Evolutionary conservation across 2,329 filamentous ascomycete species (phyloP).

Genomic region (Fusarium chuoi): DNA sequence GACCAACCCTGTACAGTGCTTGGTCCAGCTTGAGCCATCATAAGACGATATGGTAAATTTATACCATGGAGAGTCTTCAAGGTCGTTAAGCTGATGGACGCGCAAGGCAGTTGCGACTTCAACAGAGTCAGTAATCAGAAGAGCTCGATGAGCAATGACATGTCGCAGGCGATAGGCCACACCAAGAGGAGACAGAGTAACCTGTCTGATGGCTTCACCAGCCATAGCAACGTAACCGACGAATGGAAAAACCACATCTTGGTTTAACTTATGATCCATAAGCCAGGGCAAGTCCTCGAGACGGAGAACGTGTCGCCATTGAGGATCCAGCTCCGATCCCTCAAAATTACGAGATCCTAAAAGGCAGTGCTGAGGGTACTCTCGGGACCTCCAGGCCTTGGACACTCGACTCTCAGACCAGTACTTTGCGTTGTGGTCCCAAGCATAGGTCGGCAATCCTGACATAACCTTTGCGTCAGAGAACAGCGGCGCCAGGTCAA

Average conservation of each 20-base stretch:
- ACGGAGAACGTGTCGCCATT: conserved; percentile 42
- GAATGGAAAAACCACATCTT: conserved; percentile 38
- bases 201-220: conserved; percentile 49
- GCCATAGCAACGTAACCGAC: conserved; percentile 53
- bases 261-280: conserved; percentile 49
- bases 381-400: conserved; percentile 43
- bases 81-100: conserved; percentile 9
- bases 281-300: conserved; percentile 51
- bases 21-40: conserved; percentile 15
- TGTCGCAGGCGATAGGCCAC: neutral
- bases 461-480: conserved; percentile 40
- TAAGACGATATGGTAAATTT: conserved; percentile 15
- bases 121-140: neutral
- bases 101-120: conserved; percentile 17
- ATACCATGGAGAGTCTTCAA: conserved; percentile 17
- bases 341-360: conserved; percentile 46
- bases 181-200: neutral
- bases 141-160: conserved; percentile 6
- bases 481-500: neutral
- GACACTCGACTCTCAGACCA: conserved; percentile 49
- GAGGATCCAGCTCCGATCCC: conserved; percentile 37
- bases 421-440: conserved; percentile 50
- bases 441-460: conserved; percentile 51
- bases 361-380: conserved; percentile 52
- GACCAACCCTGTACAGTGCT: conserved; percentile 20